These are phyloP conservation scores for Ziziphus jujuba DNA, from an alignment of 306 rosid genomes.

Conservation along the genomic window DNA sequence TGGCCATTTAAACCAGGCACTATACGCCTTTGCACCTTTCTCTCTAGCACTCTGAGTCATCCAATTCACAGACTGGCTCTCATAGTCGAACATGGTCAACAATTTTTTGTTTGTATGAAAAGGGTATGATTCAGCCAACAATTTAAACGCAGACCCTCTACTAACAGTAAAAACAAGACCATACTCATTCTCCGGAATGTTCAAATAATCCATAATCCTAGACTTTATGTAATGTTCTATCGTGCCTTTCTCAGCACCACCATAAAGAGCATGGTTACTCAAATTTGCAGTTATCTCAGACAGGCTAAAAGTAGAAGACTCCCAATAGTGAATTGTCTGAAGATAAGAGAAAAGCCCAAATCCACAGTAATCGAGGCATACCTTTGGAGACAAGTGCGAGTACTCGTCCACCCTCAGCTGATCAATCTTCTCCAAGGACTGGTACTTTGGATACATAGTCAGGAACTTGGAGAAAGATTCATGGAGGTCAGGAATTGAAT, in stretches of 20 bases:
- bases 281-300: conserved; percentile 94
- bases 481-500: conserved; percentile 53
- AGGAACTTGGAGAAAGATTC: conserved; percentile 79
- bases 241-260: conserved; percentile 87
- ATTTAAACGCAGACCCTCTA: conserved; percentile 88
- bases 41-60: conserved; percentile 90
- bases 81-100: conserved; percentile 96
- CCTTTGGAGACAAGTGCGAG: conserved; percentile 80
- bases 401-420: conserved; percentile 86
- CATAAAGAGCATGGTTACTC: conserved; percentile 90
- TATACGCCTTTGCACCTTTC: conserved; percentile 86
- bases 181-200: conserved; percentile 91
- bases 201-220: conserved; percentile 89
- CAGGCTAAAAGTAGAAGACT: conserved; percentile 92
- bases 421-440: conserved; percentile 82
- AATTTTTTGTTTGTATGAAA: conserved; percentile 83
- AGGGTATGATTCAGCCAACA: conserved; percentile 90
- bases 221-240: conserved; percentile 82
- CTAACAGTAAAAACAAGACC: conserved; percentile 96
- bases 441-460: conserved; percentile 87
- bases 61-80: conserved; percentile 94
- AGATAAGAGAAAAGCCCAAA: conserved; percentile 87
- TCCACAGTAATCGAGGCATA: conserved; percentile 98
- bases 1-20: conserved; percentile 99
- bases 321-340: conserved; percentile 94